Conservation (phyloP, 805 yeast genomes). For the Wickerhamiella galacta region DNA sequence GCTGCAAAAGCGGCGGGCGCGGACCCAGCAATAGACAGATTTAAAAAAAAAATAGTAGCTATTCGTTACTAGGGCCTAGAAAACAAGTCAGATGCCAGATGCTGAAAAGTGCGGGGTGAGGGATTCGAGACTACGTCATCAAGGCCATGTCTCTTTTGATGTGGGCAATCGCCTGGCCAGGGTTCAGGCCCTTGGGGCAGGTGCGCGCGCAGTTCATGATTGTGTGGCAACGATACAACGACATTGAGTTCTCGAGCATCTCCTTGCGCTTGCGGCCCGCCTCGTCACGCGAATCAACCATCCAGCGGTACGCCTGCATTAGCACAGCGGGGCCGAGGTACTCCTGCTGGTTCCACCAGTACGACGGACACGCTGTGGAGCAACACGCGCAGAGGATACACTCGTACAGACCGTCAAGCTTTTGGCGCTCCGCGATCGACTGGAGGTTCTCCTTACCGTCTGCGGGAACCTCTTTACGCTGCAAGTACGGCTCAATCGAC, state of each 20-base stretch:
- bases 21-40: no score
- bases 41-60: no score
- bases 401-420: conserved; percentile 92
- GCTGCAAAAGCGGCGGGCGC: conserved; percentile 1
- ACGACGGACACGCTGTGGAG: conserved; percentile 96
- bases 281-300: conserved; percentile 91
- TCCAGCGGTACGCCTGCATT: conserved; percentile 99
- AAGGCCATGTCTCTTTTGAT: conserved; percentile 87
- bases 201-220: conserved; percentile 97
- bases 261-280: conserved; percentile 67
- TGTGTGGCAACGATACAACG: conserved; percentile 96
- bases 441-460: conserved; percentile 92
- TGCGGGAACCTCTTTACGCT: conserved; percentile 58
- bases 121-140: conserved; percentile 55
- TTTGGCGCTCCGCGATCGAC: conserved; percentile 80
- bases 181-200: conserved; percentile 97
- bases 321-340: conserved; percentile 97
- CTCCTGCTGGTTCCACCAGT: conserved; percentile 99
- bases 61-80: no score
- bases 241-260: conserved; percentile 92
- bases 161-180: conserved; percentile 93
- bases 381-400: conserved; percentile 98
- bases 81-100: no score
- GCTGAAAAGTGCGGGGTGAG: not conserved
- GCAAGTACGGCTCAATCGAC: conserved; percentile 92